A percentile compares a stretch with the other conserved stretches of the same genome.
These are phyloP conservation scores for Penicillium roqueforti DNA, from an alignment of 495 filamentous ascomycete genomes.

Conservation along the genomic window DNA sequence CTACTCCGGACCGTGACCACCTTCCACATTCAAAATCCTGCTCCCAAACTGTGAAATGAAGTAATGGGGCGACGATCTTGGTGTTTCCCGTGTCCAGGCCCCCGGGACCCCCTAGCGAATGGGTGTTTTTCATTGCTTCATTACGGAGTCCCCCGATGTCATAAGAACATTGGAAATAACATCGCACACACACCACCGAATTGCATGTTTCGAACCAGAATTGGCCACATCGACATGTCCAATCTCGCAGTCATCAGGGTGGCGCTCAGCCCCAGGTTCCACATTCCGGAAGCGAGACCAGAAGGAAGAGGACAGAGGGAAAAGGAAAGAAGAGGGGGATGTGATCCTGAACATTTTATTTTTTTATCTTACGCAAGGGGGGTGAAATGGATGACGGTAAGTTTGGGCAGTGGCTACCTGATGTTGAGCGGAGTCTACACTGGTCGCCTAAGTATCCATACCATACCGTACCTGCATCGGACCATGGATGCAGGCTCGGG, in stretches of 20 bases:
- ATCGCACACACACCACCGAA: not conserved
- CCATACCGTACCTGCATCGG: not conserved
- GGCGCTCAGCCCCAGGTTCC: slow-evolving; percentile 28
- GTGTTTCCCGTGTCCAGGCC: slow-evolving; percentile 20
- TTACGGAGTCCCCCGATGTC: slow-evolving; percentile 1
- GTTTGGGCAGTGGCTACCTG: not conserved
- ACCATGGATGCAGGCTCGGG: slow-evolving; percentile 23
- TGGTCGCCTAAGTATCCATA: not conserved
- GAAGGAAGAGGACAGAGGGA: not conserved
- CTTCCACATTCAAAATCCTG: not conserved
- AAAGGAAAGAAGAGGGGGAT: not conserved
- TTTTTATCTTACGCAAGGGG: slow-evolving; percentile 11
- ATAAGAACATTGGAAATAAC: not conserved
- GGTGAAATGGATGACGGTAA: not conserved
- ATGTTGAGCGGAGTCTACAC: not conserved
- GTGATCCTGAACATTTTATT: not conserved
- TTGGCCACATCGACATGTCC: not conserved
- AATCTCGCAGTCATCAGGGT: slow-evolving; percentile 13
- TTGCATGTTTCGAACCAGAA: slow-evolving; percentile 1
- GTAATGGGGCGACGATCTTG: slow-evolving; percentile 10
- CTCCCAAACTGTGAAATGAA: slow-evolving; percentile 10
- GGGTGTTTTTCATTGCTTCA: not conserved
- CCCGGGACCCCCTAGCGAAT: slow-evolving; percentile 11
- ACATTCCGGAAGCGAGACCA: slow-evolving; percentile 16
- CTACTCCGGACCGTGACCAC: not conserved